Conservation (phyloP, 345 rosid genomes). For the Brassica nigra region DNA sequence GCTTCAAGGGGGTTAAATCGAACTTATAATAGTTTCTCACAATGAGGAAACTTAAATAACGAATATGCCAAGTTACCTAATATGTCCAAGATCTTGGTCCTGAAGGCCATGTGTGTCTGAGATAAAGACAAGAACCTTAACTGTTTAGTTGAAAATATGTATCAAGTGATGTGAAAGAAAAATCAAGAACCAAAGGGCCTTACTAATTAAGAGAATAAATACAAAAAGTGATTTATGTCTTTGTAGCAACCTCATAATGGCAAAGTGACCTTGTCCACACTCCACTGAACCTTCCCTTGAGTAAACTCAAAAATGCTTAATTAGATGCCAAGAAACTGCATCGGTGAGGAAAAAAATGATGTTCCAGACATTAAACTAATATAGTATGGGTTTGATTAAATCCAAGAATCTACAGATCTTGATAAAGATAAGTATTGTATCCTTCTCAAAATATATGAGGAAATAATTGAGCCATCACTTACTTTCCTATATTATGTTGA, state of each 20-base stretch:
- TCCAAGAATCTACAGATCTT: constrained; percentile 7
- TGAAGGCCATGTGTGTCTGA: constrained; percentile 32
- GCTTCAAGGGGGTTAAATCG: background rate
- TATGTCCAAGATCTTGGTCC: constrained; percentile 30
- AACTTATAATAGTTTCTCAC: background rate
- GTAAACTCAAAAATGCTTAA: background rate
- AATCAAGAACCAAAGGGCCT: constrained; percentile 15
- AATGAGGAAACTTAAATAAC: constrained; percentile 29
- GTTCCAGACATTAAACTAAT: background rate
- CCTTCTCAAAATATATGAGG: constrained; percentile 2
- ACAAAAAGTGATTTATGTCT: constrained; percentile 25
- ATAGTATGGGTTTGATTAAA: constrained; percentile 14
- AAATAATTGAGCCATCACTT: constrained; percentile 34
- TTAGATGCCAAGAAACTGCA: background rate
- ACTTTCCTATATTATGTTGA: background rate
- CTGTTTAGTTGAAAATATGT: constrained; percentile 19
- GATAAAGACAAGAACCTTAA: constrained; percentile 26
- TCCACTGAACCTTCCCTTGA: background rate
- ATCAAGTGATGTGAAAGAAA: constrained; percentile 23
- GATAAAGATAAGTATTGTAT: constrained; percentile 26
- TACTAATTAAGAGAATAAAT: constrained; percentile 20
- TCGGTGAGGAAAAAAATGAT: background rate
- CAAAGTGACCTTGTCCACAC: constrained; percentile 10
- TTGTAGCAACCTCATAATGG: constrained; percentile 25
- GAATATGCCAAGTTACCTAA: constrained; percentile 36